phyloP scores from a whole-genome alignment of 192 early-diverging fungal genomes.

The Paraglomus occultum region DNA sequence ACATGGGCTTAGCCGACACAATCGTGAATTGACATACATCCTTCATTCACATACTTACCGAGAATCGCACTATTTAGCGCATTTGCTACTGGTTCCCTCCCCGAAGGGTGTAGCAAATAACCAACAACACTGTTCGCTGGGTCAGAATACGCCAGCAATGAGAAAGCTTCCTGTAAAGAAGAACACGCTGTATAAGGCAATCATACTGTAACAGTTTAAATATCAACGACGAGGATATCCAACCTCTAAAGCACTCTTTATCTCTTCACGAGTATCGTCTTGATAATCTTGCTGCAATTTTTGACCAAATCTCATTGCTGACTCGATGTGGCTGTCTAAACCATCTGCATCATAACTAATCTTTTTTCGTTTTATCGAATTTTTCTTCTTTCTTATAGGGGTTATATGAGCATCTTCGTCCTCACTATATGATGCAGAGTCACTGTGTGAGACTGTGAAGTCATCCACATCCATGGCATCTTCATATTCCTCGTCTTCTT shows the following conservation, averaged over 20 bases:
- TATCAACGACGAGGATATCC: conserved; percentile 21
- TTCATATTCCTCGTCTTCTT: conserved; percentile 30
- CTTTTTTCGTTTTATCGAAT: conserved; percentile 4
- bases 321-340: conserved; percentile 28
- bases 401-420: neutral
- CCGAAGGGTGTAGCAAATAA: conserved; percentile 50
- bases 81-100: conserved; percentile 59
- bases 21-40: neutral
- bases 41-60: too few relatives aligned
- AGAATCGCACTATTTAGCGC: conserved; percentile 70
- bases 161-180: conserved; percentile 59
- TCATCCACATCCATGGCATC: conserved; percentile 42
- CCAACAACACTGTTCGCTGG: conserved; percentile 48
- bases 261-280: conserved; percentile 30
- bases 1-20: too few relatives aligned
- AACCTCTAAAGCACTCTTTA: conserved; percentile 26
- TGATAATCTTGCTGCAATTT: conserved; percentile 56
- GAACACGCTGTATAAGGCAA: neutral
- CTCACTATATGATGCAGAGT: neutral
- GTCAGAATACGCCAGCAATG: conserved; percentile 70
- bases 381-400: conserved; percentile 18
- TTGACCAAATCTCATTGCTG: conserved; percentile 51
- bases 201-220: neutral
- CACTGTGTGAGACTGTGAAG: neutral
- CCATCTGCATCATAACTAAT: conserved; percentile 29